Conservation (phyloP, 768 basidiomycete genomes). For the Tephrocybe sp. region DNA sequence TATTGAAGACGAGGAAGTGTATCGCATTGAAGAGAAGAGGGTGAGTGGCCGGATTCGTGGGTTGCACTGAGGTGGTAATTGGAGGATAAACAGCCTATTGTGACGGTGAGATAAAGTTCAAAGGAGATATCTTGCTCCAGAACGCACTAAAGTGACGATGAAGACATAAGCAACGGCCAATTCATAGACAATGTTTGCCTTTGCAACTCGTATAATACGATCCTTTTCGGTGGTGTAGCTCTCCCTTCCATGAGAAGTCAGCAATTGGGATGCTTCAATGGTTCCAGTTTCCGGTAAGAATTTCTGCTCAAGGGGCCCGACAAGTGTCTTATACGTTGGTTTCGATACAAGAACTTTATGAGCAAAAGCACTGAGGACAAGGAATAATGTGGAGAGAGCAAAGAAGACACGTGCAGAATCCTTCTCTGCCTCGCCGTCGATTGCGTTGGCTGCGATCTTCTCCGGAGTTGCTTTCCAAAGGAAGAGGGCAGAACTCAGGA, state of each 20-base stretch:
- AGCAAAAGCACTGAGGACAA: conserved; percentile 51
- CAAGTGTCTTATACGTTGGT: conserved; percentile 57
- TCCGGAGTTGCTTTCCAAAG: conserved; percentile 42
- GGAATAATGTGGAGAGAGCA: conserved; percentile 64
- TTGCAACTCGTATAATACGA: conserved; percentile 56
- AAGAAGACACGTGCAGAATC: conserved; percentile 77
- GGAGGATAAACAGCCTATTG: conserved; percentile 89
- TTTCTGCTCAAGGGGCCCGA: conserved; percentile 43
- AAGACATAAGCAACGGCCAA: conserved; percentile 77
- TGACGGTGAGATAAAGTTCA: conserved; percentile 31
- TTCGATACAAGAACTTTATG: conserved; percentile 58
- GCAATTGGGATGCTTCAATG: conserved; percentile 32
- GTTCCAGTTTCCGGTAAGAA: conserved; percentile 22
- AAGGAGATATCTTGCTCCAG: neutral
- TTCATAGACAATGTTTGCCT: conserved; percentile 67
- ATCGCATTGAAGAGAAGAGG: conserved; percentile 78
- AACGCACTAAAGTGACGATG: conserved; percentile 72
- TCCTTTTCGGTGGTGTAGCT: conserved; percentile 32
- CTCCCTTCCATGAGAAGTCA: conserved; percentile 32
- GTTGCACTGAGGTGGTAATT: conserved; percentile 73
- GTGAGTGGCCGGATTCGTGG: conserved; percentile 65
- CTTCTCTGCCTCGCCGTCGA: conserved; percentile 55
- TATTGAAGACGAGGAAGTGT: conserved; percentile 77
- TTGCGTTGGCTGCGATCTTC: conserved; percentile 21
- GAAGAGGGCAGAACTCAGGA: conserved; percentile 61